Conservation (phyloP, 140 eudicot genomes). For the Flaveria floridana region DNA sequence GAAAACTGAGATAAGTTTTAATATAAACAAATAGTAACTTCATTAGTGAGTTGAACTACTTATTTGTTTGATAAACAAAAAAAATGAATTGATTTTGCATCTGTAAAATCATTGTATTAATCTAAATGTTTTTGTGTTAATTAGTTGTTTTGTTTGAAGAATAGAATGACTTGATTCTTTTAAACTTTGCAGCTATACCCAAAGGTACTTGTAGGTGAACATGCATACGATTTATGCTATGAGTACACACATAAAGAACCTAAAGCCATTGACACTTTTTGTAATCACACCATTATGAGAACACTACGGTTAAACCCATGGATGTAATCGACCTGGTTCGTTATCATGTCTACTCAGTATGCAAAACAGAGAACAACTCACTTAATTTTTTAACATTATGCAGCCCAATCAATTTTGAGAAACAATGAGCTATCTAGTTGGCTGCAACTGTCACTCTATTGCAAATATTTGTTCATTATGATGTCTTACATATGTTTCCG, state of each 20-base stretch:
- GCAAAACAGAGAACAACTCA: background rate
- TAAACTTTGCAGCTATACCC: background rate
- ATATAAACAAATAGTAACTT: background rate
- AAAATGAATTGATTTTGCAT: background rate
- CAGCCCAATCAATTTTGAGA: background rate
- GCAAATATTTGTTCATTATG: background rate
- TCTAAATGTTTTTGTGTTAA: background rate
- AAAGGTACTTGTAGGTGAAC: background rate
- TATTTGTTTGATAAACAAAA: background rate
- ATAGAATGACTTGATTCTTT: background rate
- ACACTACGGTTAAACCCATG: background rate
- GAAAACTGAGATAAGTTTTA: background rate
- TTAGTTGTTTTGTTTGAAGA: background rate
- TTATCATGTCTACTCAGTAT: constrained; percentile 2
- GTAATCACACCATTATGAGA: background rate
- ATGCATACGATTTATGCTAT: background rate
- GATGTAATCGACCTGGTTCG: background rate
- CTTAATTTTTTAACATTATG: background rate
- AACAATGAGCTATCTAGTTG: background rate
- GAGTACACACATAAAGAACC: background rate
- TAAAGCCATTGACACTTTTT: background rate
- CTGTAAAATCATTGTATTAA: background rate
- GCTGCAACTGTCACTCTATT: background rate
- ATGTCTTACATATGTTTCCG: background rate
- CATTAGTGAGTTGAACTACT: background rate